Percentiles rank a stretch among this genome's conserved stretches.
Evolutionary conservation across 805 yeast species (phyloP).

Genomic region (Pichia nanzhaoensis): DNA sequence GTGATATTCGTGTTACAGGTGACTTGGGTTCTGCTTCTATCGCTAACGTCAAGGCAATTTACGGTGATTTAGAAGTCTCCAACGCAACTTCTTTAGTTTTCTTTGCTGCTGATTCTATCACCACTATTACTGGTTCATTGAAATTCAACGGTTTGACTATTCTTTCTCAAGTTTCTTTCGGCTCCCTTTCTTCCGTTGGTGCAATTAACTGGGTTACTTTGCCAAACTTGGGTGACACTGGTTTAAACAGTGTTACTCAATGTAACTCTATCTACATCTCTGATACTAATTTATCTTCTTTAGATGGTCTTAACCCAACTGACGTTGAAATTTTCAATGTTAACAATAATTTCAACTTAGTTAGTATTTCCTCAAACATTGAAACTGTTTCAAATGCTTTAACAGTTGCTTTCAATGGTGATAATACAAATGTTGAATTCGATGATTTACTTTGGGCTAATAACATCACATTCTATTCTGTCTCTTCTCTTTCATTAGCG

Average conservation of each 20-base stretch:
- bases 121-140: slow-evolving; percentile 67
- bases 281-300: slow-evolving; percentile 63
- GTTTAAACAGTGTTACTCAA: slow-evolving; percentile 68
- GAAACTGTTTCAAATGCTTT: slow-evolving; percentile 67
- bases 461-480: slow-evolving; percentile 79
- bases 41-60: slow-evolving; percentile 67
- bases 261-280: slow-evolving; percentile 66
- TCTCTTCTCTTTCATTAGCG: slow-evolving; percentile 63
- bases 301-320: slow-evolving; percentile 54
- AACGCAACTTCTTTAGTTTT: slow-evolving; percentile 58
- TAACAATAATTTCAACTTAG: slow-evolving; percentile 84
- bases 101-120: slow-evolving; percentile 73
- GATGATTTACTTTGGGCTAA: slow-evolving; percentile 76
- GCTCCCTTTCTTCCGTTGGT: slow-evolving; percentile 76
- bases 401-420: slow-evolving; percentile 81
- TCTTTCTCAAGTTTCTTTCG: slow-evolving; percentile 63
- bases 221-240: slow-evolving; percentile 70
- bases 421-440: slow-evolving; percentile 60
- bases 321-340: slow-evolving; percentile 57
- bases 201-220: slow-evolving; percentile 72
- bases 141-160: slow-evolving; percentile 56
- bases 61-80: slow-evolving; percentile 64
- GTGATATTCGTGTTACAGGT: slow-evolving; percentile 70
- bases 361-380: slow-evolving; percentile 63
- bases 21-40: slow-evolving; percentile 56